Conservation (phyloP, 148 eudicot species). For the Fagopyrum homotropicum region DNA sequence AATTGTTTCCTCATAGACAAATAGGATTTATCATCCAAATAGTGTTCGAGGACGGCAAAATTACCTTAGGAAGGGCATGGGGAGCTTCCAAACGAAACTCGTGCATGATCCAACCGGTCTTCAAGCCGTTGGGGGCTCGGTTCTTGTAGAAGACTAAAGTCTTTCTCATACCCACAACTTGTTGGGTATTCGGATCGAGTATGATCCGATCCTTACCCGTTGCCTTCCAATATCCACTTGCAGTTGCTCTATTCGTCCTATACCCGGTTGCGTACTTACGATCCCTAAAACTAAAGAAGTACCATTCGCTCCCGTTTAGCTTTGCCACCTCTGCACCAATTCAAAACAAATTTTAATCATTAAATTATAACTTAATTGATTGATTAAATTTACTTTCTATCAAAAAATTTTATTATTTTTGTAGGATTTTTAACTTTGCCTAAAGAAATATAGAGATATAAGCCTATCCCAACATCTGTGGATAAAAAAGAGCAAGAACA, state of each 20-base stretch:
- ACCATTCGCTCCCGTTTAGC: slow-evolving; percentile 83
- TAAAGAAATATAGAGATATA: too few species aligned
- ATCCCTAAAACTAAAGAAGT: slow-evolving; percentile 93
- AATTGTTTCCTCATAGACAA: too few species aligned
- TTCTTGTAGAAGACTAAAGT: slow-evolving; percentile 75
- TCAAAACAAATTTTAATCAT: too few species aligned
- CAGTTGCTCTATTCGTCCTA: slow-evolving; percentile 80
- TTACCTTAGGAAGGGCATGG: slow-evolving; percentile 80
- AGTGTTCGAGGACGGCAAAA: too few species aligned
- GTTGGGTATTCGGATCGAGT: slow-evolving; percentile 43
- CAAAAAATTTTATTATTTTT: too few species aligned
- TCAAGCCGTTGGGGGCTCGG: slow-evolving; percentile 84
- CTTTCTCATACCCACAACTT: slow-evolving; percentile 78
- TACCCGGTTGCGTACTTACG: slow-evolving; percentile 83
- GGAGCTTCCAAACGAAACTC: slow-evolving; percentile 91
- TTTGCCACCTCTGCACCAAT: slow-evolving; percentile 62
- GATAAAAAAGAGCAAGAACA: not conserved
- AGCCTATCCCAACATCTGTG: too few species aligned
- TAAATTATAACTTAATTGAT: too few species aligned
- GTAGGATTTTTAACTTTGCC: too few species aligned
- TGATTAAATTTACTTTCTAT: too few species aligned
- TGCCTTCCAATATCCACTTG: slow-evolving; percentile 88
- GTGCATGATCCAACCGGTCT: slow-evolving; percentile 97
- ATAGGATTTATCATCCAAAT: too few species aligned
- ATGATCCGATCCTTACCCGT: slow-evolving; percentile 83